Evolutionary conservation across 176 grass and related monocot genomes (phyloP).

Genomic region (Oryza coarctata): DNA sequence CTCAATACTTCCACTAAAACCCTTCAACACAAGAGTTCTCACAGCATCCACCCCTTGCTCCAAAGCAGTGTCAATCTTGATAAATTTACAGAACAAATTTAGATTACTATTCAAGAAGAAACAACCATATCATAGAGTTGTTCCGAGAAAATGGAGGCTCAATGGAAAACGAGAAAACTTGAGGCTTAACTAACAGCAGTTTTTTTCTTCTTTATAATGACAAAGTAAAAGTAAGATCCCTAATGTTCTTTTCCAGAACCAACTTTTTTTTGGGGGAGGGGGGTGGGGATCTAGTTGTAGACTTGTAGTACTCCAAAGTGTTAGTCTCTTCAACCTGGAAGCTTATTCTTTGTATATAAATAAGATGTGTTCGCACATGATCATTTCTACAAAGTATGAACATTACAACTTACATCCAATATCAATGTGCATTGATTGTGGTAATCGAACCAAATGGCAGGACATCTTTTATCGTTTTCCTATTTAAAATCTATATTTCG

Average conservation of each 20-base stretch:
- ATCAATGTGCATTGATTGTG: slow-evolving; percentile 9
- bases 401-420: slow-evolving; percentile 17
- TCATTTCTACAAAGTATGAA: not conserved
- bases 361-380: slow-evolving; percentile 8
- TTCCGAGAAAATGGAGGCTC: slow-evolving; percentile 19
- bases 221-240: slow-evolving; percentile 34
- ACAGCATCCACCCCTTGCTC: slow-evolving; percentile 91
- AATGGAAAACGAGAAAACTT: slow-evolving; percentile 5
- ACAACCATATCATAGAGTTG: slow-evolving; percentile 32
- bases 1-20: slow-evolving; percentile 78
- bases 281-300: not conserved
- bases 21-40: slow-evolving; percentile 77
- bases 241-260: slow-evolving; percentile 15
- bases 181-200: not conserved
- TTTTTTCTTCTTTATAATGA: slow-evolving; percentile 15
- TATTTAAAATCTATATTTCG: too few species aligned
- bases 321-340: slow-evolving; percentile 13
- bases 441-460: slow-evolving; percentile 22
- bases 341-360: slow-evolving; percentile 17
- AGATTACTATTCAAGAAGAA: slow-evolving; percentile 31
- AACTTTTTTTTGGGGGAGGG: not conserved
- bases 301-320: not conserved
- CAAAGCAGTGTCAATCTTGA: slow-evolving; percentile 81
- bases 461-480: not conserved
- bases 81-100: slow-evolving; percentile 35